Percentiles rank a stretch among this genome's conserved stretches.
Conservation (phyloP, 2,329 filamentous ascomycete species). For the Trichoderma sp. region DNA sequence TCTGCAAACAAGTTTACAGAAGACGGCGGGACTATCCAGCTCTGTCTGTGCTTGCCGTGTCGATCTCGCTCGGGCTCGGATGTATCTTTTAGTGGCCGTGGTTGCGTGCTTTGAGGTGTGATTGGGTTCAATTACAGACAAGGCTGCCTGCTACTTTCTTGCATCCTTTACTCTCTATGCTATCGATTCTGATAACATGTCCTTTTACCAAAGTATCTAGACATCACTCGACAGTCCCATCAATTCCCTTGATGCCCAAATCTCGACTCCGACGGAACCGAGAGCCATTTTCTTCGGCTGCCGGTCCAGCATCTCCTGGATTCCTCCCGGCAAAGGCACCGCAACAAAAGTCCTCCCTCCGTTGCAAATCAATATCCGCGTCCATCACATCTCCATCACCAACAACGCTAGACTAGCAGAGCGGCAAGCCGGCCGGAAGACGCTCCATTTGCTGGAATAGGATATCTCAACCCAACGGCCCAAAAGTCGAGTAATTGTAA, state of each 20-base stretch:
- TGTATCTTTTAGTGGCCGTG: slow-evolving; percentile 13
- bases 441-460: neutral
- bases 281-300: neutral
- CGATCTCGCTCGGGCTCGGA: neutral
- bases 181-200: neutral
- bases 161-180: neutral
- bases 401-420: neutral
- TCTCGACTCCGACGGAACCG: neutral
- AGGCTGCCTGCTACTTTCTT: neutral
- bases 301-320: neutral
- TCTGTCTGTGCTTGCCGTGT: neutral
- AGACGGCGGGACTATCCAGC: neutral
- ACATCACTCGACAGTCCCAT: no score
- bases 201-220: neutral
- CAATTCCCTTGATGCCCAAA: neutral
- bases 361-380: neutral
- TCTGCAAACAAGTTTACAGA: neutral
- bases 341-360: neutral
- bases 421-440: neutral
- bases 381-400: slow-evolving; percentile 7
- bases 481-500: neutral
- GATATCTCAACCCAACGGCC: neutral
- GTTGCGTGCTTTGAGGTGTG: neutral
- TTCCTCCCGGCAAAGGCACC: neutral
- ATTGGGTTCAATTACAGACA: neutral